Conservation (phyloP, 192 early-diverging fungal genomes). For the Mortierella alpina region DNA sequence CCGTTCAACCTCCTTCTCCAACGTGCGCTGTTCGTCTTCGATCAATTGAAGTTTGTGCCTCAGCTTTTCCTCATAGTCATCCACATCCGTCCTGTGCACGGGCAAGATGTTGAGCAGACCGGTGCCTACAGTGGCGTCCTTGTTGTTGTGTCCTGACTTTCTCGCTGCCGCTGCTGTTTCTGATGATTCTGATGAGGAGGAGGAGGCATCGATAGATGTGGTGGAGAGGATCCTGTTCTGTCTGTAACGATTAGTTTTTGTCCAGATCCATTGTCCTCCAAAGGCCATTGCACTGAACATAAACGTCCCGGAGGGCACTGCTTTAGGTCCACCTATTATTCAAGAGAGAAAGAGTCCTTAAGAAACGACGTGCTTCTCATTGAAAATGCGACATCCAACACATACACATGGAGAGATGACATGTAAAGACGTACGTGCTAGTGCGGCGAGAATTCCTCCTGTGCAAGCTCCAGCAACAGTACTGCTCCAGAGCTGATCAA, state of each 20-base stretch:
- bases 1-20: conserved; percentile 41
- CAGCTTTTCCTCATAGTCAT: conserved; percentile 72
- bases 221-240: conserved; percentile 65
- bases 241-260: conserved; percentile 58
- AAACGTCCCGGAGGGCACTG: conserved; percentile 63
- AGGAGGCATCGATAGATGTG: not conserved
- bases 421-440: conserved; percentile 45
- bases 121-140: conserved; percentile 14
- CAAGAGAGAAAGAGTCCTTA: not conserved
- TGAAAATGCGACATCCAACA: not conserved
- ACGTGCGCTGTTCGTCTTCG: conserved; percentile 53
- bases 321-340: conserved; percentile 58
- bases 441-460: conserved; percentile 66
- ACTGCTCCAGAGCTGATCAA: conserved; percentile 73
- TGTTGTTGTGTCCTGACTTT: conserved; percentile 3
- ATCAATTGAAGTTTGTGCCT: conserved; percentile 50
- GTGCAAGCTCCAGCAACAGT: conserved; percentile 67
- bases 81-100: conserved; percentile 65
- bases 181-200: not conserved
- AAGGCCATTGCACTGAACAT: conserved; percentile 64
- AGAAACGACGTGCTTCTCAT: too few relatives aligned
- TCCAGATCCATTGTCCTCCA: conserved; percentile 60
- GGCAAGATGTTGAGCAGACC: conserved; percentile 64
- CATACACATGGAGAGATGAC: not conserved
- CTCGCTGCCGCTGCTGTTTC: not conserved